Evolutionary conservation across 106 monocot genomes (phyloP).

Genomic region (Dioscorea zingiberensis): DNA sequence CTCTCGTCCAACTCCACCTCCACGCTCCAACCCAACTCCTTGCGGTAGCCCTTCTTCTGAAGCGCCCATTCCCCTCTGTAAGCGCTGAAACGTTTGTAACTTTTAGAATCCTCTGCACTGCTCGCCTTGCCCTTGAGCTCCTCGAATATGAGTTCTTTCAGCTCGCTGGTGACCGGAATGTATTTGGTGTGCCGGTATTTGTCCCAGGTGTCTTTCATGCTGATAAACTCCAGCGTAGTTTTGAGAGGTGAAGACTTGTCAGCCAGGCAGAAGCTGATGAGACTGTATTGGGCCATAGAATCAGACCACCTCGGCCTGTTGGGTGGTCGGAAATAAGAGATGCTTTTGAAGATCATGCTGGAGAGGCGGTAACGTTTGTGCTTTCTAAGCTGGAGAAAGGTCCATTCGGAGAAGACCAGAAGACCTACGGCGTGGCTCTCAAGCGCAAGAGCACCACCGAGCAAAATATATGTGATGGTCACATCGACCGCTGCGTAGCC

Average conservation of each 20-base stretch:
- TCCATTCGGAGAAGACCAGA: constrained; percentile 17
- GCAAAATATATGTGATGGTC: constrained; percentile 1
- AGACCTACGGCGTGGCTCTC: constrained; percentile 5
- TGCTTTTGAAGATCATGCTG: too few relatives aligned
- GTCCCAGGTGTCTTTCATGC: constrained; percentile 15
- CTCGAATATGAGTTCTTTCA: constrained; percentile 9
- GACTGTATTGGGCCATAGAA: constrained; percentile 19
- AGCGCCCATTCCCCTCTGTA: constrained; percentile 21
- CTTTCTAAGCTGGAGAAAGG: neutral
- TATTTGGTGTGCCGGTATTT: neutral
- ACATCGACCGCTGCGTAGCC: constrained; percentile 4
- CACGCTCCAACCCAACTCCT: constrained; percentile 18
- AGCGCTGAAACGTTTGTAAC: constrained; percentile 3
- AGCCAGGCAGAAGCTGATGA: constrained; percentile 16
- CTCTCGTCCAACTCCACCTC: constrained; percentile 39
- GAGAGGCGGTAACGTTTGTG: too few relatives aligned
- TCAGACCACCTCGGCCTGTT: constrained; percentile 17
- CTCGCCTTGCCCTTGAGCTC: constrained; percentile 4
- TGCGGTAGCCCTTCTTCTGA: constrained; percentile 9
- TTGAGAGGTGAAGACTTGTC: neutral
- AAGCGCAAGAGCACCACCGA: constrained; percentile 20
- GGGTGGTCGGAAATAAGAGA: neutral
- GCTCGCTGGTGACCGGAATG: neutral
- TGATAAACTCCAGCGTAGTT: neutral
- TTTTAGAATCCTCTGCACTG: constrained; percentile 3